Percentiles rank a stretch among this genome's conserved stretches.
Evolutionary conservation across 305 asterid genomes (phyloP).

Genomic region (Rubia tinctorum): DNA sequence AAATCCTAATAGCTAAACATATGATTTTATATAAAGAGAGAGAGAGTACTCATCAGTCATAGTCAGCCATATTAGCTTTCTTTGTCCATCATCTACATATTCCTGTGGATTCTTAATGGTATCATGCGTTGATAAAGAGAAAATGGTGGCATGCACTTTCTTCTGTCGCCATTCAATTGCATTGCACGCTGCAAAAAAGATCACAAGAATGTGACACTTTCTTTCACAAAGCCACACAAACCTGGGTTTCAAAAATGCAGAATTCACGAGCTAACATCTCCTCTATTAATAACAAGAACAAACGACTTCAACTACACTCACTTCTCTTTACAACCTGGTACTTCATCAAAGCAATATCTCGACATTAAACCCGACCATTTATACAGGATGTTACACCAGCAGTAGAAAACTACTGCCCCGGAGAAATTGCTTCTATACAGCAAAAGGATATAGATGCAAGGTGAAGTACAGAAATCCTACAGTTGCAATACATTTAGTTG

Average conservation of each 20-base stretch:
- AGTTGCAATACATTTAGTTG: constrained; percentile 25
- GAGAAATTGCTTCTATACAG: neutral
- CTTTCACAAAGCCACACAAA: neutral
- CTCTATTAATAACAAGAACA: no score
- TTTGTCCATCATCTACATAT: neutral
- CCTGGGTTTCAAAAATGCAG: neutral
- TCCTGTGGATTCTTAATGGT: neutral
- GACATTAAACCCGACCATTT: neutral
- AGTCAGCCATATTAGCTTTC: neutral
- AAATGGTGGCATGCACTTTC: neutral
- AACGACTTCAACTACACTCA: no score
- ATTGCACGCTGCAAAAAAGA: neutral
- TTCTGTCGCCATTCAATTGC: neutral
- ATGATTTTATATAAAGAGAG: no score
- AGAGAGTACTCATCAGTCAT: no score
- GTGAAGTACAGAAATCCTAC: constrained; percentile 26
- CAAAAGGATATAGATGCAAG: neutral
- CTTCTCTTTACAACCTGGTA: no score
- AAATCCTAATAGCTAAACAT: no score
- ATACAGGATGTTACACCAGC: no score
- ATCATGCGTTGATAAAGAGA: neutral
- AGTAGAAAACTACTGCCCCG: neutral
- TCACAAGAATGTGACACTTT: neutral
- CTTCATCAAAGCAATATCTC: no score
- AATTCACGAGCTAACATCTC: no score